phyloP scores from a whole-genome alignment of 768 basidiomycete species.

The Boletus bicolor region DNA sequence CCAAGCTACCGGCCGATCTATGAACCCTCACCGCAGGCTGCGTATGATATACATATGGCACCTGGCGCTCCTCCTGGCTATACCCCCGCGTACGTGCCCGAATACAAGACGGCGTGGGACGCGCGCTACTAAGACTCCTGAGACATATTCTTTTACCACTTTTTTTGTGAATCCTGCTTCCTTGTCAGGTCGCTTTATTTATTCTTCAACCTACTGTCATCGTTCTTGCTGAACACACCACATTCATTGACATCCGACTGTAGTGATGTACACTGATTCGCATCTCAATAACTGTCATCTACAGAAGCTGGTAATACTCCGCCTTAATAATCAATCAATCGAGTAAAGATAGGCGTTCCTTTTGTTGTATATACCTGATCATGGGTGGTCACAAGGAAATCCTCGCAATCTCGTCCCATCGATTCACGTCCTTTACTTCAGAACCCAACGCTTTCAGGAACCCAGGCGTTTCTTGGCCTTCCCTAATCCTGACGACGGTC shows the following conservation, averaged over 20 bases:
- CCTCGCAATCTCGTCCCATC: neutral
- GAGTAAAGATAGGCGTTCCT: neutral
- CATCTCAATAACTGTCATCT: neutral
- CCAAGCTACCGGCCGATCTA: slow-evolving; percentile 24
- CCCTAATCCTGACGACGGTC: slow-evolving; percentile 7
- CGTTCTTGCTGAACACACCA: neutral
- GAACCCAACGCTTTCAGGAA: slow-evolving; percentile 32
- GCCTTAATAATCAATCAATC: neutral
- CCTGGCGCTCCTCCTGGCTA: slow-evolving; percentile 12
- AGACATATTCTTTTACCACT: neutral
- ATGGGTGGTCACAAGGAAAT: neutral
- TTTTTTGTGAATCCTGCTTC: neutral
- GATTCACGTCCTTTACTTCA: neutral
- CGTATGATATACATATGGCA: slow-evolving; percentile 27
- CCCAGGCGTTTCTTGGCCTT: slow-evolving; percentile 49
- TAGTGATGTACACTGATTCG: neutral
- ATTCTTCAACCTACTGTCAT: neutral
- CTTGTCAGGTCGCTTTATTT: neutral
- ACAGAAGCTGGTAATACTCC: neutral
- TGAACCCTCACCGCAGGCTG: slow-evolving; percentile 28
- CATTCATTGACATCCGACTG: neutral
- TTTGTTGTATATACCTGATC: neutral
- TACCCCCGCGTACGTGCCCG: slow-evolving; percentile 7
- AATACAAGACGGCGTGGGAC: slow-evolving; percentile 28
- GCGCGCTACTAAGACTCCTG: slow-evolving; percentile 11